Conservation (phyloP, 495 filamentous ascomycete species). For the Aspergillus bridgeri region DNA sequence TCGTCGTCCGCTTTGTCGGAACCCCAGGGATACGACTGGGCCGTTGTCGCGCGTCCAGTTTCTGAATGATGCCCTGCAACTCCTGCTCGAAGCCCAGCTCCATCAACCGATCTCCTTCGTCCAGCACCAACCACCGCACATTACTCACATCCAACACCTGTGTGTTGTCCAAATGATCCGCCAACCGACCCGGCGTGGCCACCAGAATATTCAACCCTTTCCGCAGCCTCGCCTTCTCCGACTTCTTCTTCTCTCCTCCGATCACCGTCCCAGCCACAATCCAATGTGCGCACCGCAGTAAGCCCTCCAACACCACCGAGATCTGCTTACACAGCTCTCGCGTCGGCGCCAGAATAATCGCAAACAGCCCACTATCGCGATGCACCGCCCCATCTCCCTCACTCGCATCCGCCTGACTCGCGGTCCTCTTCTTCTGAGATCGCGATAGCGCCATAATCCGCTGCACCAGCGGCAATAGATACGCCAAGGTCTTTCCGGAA, state of each 20-base stretch:
- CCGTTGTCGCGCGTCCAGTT: slow-evolving; percentile 54
- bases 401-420: slow-evolving; percentile 19
- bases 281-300: slow-evolving; percentile 82
- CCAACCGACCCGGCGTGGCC: slow-evolving; percentile 85
- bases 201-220: slow-evolving; percentile 95
- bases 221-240: slow-evolving; percentile 86
- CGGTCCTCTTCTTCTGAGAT: slow-evolving; percentile 16
- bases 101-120: slow-evolving; percentile 95
- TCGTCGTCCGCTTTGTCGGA: slow-evolving; percentile 73
- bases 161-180: slow-evolving; percentile 89
- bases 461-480: slow-evolving; percentile 86
- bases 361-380: slow-evolving; percentile 84
- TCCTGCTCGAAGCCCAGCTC: slow-evolving; percentile 96
- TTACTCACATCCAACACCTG: slow-evolving; percentile 82
- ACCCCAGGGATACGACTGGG: slow-evolving; percentile 52
- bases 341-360: slow-evolving; percentile 86
- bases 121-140: slow-evolving; percentile 88
- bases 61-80: slow-evolving; percentile 72
- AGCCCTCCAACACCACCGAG: slow-evolving; percentile 70
- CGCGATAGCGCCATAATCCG: slow-evolving; percentile 73
- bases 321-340: slow-evolving; percentile 94
- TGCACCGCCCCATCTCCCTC: slow-evolving; percentile 51
- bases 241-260: slow-evolving; percentile 96
- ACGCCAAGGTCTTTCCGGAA: slow-evolving; percentile 94
- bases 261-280: slow-evolving; percentile 89